phyloP scores from a whole-genome alignment of 495 filamentous ascomycete genomes.

The Neurospora discreta region DNA sequence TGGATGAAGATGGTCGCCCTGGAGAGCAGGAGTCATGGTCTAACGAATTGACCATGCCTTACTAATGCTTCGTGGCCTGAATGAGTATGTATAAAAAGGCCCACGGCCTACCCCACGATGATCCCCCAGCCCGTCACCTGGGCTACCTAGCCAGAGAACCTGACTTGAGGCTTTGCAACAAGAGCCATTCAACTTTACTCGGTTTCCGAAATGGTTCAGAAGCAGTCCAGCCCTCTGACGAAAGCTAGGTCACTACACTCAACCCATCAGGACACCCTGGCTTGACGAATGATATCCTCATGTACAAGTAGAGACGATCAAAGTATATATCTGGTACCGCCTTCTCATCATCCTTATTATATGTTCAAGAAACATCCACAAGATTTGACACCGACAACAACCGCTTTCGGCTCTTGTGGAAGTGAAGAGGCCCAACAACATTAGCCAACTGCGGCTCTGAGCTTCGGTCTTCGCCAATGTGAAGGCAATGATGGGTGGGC shows the following conservation, averaged over 20 bases:
- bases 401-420: not conserved
- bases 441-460: not conserved
- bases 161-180: not conserved
- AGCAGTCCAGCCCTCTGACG: not conserved
- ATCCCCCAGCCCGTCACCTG: not conserved
- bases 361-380: not conserved
- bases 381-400: not conserved
- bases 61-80: not conserved
- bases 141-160: not conserved
- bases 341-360: not conserved
- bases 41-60: not conserved
- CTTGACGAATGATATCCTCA: rapidly evolving
- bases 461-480: not conserved
- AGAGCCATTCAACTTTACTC: not conserved
- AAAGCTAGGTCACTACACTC: not conserved
- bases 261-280: not conserved
- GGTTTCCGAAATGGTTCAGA: not conserved
- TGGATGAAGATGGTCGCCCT: not conserved
- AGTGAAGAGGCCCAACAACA: not conserved
- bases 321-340: not conserved
- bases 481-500: too few relatives aligned
- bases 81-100: not conserved
- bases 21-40: not conserved
- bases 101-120: not conserved
- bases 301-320: not conserved